Conservation (phyloP, 495 filamentous ascomycete genomes). For the Trichoderma gamsii region DNA sequence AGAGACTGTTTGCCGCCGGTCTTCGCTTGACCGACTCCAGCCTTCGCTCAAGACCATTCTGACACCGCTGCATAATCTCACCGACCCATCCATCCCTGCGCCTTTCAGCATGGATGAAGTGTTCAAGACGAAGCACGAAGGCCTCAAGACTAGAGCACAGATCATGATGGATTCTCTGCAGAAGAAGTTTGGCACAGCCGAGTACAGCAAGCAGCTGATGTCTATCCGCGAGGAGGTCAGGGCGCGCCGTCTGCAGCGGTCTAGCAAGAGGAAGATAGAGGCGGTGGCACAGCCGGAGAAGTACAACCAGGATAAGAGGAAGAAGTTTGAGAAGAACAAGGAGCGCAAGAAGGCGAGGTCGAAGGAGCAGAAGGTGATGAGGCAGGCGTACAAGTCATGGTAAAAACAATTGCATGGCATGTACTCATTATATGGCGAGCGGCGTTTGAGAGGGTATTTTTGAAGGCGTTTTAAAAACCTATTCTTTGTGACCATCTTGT, state of each 20-base stretch:
- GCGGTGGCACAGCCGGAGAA: slow-evolving; percentile 75
- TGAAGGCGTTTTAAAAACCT: slow-evolving; percentile 15
- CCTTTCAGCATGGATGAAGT: slow-evolving; percentile 58
- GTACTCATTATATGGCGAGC: not conserved
- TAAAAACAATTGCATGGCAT: not conserved
- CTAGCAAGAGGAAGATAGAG: slow-evolving; percentile 78
- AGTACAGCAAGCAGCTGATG: slow-evolving; percentile 63
- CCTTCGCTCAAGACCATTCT: slow-evolving; percentile 61
- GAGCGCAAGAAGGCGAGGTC: slow-evolving; percentile 74
- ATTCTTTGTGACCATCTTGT: slow-evolving; percentile 1
- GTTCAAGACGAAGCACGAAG: slow-evolving; percentile 62
- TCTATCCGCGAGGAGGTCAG: slow-evolving; percentile 62
- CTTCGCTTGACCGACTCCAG: slow-evolving; percentile 50
- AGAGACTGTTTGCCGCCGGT: slow-evolving; percentile 50
- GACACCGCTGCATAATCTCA: slow-evolving; percentile 75
- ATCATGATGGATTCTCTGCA: slow-evolving; percentile 72
- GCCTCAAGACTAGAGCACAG: slow-evolving; percentile 59
- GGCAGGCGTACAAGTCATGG: slow-evolving; percentile 47
- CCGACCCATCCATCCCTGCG: slow-evolving; percentile 65
- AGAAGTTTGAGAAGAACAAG: slow-evolving; percentile 79
- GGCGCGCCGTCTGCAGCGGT: slow-evolving; percentile 62
- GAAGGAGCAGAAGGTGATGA: slow-evolving; percentile 57
- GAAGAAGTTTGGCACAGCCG: slow-evolving; percentile 73
- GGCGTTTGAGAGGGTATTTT: not conserved
- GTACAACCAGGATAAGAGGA: slow-evolving; percentile 70